Base-by-base conservation (phyloP, 331 rosid genomes). In the Arachis monticola region DNA sequence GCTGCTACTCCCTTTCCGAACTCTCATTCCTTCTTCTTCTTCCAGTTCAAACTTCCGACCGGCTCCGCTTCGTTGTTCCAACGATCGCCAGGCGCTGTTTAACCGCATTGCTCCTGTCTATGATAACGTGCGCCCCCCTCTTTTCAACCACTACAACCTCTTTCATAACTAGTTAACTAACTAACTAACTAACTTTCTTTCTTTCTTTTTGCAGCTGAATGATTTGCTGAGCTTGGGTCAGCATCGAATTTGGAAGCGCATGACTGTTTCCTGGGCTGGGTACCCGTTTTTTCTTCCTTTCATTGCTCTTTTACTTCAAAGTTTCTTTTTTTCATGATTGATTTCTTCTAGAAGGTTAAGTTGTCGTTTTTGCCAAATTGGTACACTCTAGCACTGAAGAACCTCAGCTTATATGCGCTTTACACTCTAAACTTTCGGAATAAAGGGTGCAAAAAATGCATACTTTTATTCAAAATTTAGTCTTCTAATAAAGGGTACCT, bases 221-320 rank as follows among this genome's bases (percentile, higher is more conserved):
- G 97, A 90, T 79, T 76, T 95, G 57, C 65, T 92, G 63, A 95
- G 92, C 79, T 73, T 95, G 81, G 97, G 97, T 55, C 96, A 95
- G 82, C 97, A 95, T 74, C 92, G 96, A 4, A 75, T 88, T 56
- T 90, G 97, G 97, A 95, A 95, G 85, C 83, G 97, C 73, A 92
- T 92, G 96, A 81, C 96, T 0, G 91, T 92, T 5, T 92, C 97
- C 0, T 92, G 96, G 97, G 82, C 87, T 79, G 88, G 90, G 97
- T 87, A 70, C 59, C 27, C 60, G 12, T 38, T 1, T 22, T 27
- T 31, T 62, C 61, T 53, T 41, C 46, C 14, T 50, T 2, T 11
- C 7, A 10, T 67, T 50, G 10, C 10, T 30, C 53, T 11, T 74
- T 81, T 42, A 9, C 56, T 46, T 51, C 17, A 14, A 52, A 35